These are phyloP conservation scores for Claviceps quebecensis DNA, from an alignment of 2,329 filamentous ascomycete genomes.

Conservation along the genomic window DNA sequence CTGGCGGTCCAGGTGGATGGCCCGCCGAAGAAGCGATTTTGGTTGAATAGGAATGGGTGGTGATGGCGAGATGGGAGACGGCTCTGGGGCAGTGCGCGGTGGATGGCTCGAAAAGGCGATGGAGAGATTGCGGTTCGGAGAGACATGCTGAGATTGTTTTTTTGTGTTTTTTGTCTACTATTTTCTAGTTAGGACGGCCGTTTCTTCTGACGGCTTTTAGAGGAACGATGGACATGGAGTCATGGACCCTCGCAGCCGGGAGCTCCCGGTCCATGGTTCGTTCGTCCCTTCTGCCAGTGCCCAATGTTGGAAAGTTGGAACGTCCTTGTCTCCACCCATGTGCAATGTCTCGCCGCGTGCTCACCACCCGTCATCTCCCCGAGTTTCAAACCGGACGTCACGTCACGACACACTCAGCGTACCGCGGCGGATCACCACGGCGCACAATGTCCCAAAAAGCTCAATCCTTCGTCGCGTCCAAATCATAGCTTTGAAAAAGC, in stretches of 20 bases:
- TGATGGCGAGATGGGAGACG: not conserved
- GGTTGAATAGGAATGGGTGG: constrained; percentile 8
- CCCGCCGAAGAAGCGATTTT: constrained; percentile 1
- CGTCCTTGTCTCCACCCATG: not conserved
- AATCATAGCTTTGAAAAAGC: constrained; percentile 7
- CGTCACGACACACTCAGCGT: not conserved
- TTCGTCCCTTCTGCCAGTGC: not conserved
- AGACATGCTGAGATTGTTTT: not conserved
- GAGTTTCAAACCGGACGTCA: not conserved
- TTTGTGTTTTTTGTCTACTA: not conserved
- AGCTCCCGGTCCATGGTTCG: not conserved
- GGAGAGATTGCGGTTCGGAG: not conserved
- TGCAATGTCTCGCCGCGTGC: not conserved
- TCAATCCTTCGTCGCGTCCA: constrained; percentile 7
- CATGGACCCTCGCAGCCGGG: not conserved
- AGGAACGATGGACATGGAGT: not conserved
- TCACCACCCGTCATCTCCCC: not conserved
- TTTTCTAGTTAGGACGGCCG: no score
- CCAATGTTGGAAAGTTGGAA: not conserved
- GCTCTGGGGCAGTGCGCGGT: not conserved
- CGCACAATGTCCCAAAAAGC: constrained; percentile 12
- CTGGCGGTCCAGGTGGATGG: constrained; percentile 46
- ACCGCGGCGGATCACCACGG: not conserved
- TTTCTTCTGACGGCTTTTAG: not conserved
- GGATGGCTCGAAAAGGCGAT: not conserved